phyloP scores from a whole-genome alignment of 345 rosid genomes.

The Raphanus raphanistrum region DNA sequence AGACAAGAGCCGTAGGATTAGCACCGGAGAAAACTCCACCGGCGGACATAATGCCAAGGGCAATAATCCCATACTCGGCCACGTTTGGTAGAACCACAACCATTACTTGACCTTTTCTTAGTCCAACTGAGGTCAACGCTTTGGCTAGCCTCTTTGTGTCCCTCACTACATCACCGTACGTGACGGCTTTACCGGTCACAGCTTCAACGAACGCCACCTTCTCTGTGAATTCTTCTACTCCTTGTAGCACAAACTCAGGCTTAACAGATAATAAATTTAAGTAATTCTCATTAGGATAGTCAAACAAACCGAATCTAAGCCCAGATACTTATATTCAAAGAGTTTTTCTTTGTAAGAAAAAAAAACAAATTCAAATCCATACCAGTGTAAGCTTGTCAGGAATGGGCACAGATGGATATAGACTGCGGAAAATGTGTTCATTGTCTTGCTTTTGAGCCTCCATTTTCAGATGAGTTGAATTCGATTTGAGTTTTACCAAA shows the following conservation, averaged over 20 bases:
- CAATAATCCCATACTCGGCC: conserved; percentile 82
- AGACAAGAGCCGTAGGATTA: conserved; percentile 72
- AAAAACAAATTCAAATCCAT: not conserved
- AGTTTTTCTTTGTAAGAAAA: not conserved
- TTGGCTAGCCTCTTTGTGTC: conserved; percentile 71
- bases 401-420: conserved; percentile 56
- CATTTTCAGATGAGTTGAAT: conserved; percentile 26
- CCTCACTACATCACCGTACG: conserved; percentile 63
- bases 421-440: conserved; percentile 67
- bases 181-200: conserved; percentile 65
- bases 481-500: conserved; percentile 16
- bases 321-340: not conserved
- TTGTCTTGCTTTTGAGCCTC: conserved; percentile 35
- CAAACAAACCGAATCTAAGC: not conserved
- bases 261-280: not conserved
- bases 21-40: conserved; percentile 91
- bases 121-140: conserved; percentile 76
- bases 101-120: conserved; percentile 81
- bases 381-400: conserved; percentile 59
- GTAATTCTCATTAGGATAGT: not conserved
- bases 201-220: conserved; percentile 87
- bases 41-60: conserved; percentile 87
- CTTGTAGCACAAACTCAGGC: conserved; percentile 84
- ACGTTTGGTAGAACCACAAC: conserved; percentile 82
- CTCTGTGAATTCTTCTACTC: conserved; percentile 63